phyloP scores from a whole-genome alignment of 2,329 filamentous ascomycete genomes.

The Botrytis hyacinthi region DNA sequence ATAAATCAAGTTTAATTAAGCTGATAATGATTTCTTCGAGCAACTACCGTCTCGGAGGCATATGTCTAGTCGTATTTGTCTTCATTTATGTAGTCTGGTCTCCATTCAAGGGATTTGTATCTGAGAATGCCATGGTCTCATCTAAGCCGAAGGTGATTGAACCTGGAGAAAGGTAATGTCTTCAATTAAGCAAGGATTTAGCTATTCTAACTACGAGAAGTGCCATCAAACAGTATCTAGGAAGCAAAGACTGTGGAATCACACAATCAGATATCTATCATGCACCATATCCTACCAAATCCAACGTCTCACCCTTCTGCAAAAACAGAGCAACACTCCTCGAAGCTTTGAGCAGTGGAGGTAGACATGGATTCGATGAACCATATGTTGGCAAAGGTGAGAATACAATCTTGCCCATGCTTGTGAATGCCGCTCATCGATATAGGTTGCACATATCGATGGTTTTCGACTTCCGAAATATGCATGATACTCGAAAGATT shows the following conservation, averaged over 20 bases:
- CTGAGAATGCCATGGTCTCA: neutral
- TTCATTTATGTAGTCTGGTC: conserved; percentile 16
- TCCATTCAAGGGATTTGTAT: conserved; percentile 7
- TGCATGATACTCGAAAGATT: conserved; percentile 47
- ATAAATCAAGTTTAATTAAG: neutral
- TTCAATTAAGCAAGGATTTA: neutral
- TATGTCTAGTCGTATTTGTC: conserved; percentile 3
- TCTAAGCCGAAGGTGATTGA: conserved; percentile 5
- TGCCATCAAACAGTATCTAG: conserved; percentile 28
- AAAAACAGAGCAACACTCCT: conserved; percentile 39
- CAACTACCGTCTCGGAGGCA: conserved; percentile 9
- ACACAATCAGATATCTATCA: conserved; percentile 29
- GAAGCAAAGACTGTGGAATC: conserved; percentile 32
- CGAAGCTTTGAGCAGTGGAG: conserved; percentile 44
- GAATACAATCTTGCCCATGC: neutral
- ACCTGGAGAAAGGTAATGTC: conserved; percentile 27
- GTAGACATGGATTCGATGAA: conserved; percentile 43
- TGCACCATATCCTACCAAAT: conserved; percentile 23
- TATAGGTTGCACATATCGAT: conserved; percentile 44
- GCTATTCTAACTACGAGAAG: conserved; percentile 16
- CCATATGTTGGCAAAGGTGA: conserved; percentile 39
- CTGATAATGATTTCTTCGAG: conserved; percentile 13
- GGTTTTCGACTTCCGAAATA: conserved; percentile 44
- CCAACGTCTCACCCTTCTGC: conserved; percentile 30
- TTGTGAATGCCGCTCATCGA: neutral